A percentile compares a stretch with the other conserved stretches of the same genome.
phyloP scores from a whole-genome alignment of 306 rosid genomes.

The Prunus fruticosa region DNA sequence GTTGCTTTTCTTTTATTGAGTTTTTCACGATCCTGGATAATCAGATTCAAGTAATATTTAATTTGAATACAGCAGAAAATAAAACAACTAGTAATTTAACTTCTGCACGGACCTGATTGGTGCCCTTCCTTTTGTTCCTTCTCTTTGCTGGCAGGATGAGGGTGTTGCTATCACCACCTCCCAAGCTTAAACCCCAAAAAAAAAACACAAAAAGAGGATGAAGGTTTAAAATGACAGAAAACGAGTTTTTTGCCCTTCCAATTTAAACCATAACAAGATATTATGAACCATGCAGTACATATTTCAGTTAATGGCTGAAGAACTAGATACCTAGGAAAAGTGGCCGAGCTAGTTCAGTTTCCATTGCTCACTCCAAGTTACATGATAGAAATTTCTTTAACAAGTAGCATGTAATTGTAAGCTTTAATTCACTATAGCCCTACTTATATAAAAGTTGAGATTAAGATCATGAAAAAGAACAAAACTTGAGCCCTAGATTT shows the following conservation, averaged over 20 bases:
- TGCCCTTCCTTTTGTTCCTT: conserved; percentile 16
- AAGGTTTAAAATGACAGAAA: neutral
- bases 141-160: conserved; percentile 21
- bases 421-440: neutral
- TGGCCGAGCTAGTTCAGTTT: neutral
- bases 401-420: neutral
- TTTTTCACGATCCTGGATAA: conserved; percentile 34
- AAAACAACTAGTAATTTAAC: neutral
- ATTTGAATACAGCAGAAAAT: neutral
- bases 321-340: neutral
- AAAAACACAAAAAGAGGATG: neutral
- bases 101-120: conserved; percentile 12
- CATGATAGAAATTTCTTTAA: neutral
- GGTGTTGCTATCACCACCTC: conserved; percentile 24
- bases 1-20: conserved; percentile 37
- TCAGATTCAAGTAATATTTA: neutral
- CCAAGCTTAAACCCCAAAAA: conserved; percentile 6
- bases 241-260: neutral
- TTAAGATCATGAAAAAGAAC: neutral
- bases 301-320: neutral
- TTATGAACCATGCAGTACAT: neutral
- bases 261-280: neutral
- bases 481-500: neutral
- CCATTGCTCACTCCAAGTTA: neutral
- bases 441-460: neutral